A percentile compares a stretch with the other conserved stretches of the same genome.
Conservation (phyloP, 148 eudicot species). For the Nyssa sinensis region DNA sequence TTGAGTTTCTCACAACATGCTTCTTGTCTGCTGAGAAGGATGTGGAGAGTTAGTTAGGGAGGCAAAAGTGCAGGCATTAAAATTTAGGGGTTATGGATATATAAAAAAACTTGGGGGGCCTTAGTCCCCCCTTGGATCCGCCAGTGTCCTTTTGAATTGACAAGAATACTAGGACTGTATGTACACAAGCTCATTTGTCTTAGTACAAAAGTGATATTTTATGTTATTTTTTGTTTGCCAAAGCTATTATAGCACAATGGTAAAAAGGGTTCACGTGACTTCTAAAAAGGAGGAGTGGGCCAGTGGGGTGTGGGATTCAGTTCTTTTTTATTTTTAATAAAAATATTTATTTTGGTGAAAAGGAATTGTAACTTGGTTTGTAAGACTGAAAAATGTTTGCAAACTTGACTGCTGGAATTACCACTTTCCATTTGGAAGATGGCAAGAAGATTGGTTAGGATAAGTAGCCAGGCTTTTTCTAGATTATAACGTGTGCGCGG, state of each 20-base stretch:
- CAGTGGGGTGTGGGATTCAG: not conserved
- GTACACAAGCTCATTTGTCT: conserved; percentile 6
- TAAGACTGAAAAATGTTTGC: conserved; percentile 2
- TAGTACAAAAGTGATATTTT: not conserved
- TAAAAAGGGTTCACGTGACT: not conserved
- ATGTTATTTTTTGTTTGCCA: no score
- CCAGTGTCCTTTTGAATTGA: no score
- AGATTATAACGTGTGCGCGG: not conserved
- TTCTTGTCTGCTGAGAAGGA: not conserved
- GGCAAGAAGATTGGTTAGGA: no score
- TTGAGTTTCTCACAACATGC: not conserved
- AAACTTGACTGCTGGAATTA: not conserved
- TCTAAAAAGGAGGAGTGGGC: not conserved
- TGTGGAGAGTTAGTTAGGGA: not conserved
- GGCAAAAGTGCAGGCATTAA: no score
- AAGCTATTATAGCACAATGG: no score
- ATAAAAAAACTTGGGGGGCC: no score
- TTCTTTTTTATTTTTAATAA: not conserved
- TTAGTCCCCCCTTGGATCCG: no score
- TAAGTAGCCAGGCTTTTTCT: not conserved
- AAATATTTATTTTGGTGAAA: not conserved
- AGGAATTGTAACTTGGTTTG: not conserved
- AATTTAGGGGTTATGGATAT: no score
- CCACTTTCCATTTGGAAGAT: not conserved
- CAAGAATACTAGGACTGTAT: not conserved